Evolutionary conservation across 768 basidiomycete species (phyloP).

Genomic region (Mycena capillaripes): DNA sequence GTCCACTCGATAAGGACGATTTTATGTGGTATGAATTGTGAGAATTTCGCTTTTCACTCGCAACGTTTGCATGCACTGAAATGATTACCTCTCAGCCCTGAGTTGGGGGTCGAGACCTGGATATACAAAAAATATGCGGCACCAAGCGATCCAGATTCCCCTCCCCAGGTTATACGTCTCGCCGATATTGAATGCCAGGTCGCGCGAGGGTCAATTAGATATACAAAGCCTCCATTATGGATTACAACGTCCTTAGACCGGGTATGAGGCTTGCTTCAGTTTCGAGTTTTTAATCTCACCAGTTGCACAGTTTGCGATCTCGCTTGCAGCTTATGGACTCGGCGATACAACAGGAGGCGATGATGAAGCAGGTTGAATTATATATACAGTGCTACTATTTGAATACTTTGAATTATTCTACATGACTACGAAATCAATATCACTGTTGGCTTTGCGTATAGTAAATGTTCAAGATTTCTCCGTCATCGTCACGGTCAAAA

Average conservation of each 20-base stretch:
- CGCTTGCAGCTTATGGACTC: not conserved
- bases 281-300: too few relatives aligned
- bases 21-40: not conserved
- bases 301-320: conserved; percentile 1
- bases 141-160: not conserved
- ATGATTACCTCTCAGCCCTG: conserved; percentile 29
- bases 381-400: not conserved
- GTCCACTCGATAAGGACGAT: conserved; percentile 1
- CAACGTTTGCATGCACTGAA: not conserved
- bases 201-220: conserved; percentile 19
- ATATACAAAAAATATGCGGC: conserved; percentile 22
- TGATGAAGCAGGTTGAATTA: not conserved
- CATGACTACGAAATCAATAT: not conserved
- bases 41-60: not conserved
- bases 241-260: conserved; percentile 38
- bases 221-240: conserved; percentile 32
- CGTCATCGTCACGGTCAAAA: not conserved
- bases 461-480: not conserved
- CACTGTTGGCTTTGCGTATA: not conserved
- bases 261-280: not conserved
- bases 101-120: conserved; percentile 39
- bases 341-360: not conserved
- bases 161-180: conserved; percentile 31
- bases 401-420: not conserved
- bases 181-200: conserved; percentile 34